Conservation (phyloP, 1,139 yeast genomes). For the Lodderomyces beijingensis region DNA sequence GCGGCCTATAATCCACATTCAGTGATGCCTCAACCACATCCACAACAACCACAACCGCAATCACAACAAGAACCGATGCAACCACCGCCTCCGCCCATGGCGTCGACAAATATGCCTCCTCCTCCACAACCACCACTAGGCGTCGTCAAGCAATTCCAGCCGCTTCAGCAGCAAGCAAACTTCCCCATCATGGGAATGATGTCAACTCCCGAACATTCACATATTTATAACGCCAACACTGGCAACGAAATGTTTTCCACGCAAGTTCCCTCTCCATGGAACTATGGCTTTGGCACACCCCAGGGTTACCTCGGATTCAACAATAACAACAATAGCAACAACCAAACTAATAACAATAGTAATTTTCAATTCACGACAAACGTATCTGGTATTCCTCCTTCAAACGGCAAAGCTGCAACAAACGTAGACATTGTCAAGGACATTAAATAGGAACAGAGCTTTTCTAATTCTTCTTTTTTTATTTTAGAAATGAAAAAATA, state of each 20-base stretch:
- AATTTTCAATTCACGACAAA: slow-evolving; percentile 1
- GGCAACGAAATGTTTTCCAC: neutral
- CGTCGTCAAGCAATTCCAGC: slow-evolving; percentile 8
- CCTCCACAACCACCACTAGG: slow-evolving; percentile 4
- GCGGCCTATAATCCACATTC: slow-evolving; percentile 3
- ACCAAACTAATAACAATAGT: neutral
- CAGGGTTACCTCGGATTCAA: slow-evolving; percentile 5
- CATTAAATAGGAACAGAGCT: too few species aligned
- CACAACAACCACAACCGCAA: slow-evolving; percentile 8
- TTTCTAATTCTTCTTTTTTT: too few species aligned
- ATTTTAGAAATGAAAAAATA: too few species aligned
- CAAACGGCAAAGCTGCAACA: too few species aligned
- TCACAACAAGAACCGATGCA: slow-evolving; percentile 1
- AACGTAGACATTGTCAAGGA: too few species aligned
- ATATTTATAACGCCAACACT: slow-evolving; percentile 1
- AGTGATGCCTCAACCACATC: slow-evolving; percentile 7
- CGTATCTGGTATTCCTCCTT: neutral
- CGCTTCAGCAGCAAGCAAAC: slow-evolving; percentile 8
- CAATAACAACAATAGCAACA: slow-evolving; percentile 4
- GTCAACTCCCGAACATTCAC: slow-evolving; percentile 42
- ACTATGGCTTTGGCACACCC: slow-evolving; percentile 4
- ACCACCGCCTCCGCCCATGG: slow-evolving; percentile 4
- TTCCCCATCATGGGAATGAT: slow-evolving; percentile 29
- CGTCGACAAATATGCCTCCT: slow-evolving; percentile 8
- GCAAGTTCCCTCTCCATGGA: slow-evolving; percentile 6